phyloP scores from a whole-genome alignment of 2,329 filamentous ascomycete species.

The Periconia sp. region DNA sequence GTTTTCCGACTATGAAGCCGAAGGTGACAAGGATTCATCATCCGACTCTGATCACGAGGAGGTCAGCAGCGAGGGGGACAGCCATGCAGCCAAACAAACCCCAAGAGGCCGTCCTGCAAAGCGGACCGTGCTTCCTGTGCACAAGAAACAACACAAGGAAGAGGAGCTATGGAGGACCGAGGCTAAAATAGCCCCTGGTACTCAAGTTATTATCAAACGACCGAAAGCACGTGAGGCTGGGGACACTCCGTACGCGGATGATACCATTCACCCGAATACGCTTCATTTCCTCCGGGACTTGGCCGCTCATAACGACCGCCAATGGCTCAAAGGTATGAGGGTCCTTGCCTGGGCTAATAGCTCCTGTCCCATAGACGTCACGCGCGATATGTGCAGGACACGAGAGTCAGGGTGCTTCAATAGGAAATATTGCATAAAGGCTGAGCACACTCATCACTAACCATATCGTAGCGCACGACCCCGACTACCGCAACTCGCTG shows the following conservation, averaged over 20 bases:
- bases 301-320: slow-evolving; percentile 65
- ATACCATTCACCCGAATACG: slow-evolving; percentile 68
- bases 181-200: slow-evolving; percentile 64
- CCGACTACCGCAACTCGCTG: slow-evolving; percentile 77
- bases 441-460: slow-evolving; percentile 16
- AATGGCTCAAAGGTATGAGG: slow-evolving; percentile 69
- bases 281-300: slow-evolving; percentile 66
- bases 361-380: no score
- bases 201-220: slow-evolving; percentile 66
- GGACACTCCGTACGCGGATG: slow-evolving; percentile 62
- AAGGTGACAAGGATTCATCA: slow-evolving; percentile 32
- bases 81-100: slow-evolving; percentile 30
- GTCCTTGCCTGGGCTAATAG: no score
- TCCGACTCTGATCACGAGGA: slow-evolving; percentile 43
- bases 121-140: slow-evolving; percentile 24
- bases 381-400: no score
- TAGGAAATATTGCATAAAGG: neutral
- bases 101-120: slow-evolving; percentile 25
- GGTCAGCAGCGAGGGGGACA: slow-evolving; percentile 34
- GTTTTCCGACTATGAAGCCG: slow-evolving; percentile 51
- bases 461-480: slow-evolving; percentile 69
- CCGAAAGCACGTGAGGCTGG: slow-evolving; percentile 67
- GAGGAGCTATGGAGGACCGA: slow-evolving; percentile 64
- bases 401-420: slow-evolving; percentile 1
- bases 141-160: slow-evolving; percentile 40